Percentiles rank a stretch among this genome's conserved stretches.
phyloP scores from a whole-genome alignment of 1,284 basidiomycete species.

The Pseudozyma thailandica region DNA sequence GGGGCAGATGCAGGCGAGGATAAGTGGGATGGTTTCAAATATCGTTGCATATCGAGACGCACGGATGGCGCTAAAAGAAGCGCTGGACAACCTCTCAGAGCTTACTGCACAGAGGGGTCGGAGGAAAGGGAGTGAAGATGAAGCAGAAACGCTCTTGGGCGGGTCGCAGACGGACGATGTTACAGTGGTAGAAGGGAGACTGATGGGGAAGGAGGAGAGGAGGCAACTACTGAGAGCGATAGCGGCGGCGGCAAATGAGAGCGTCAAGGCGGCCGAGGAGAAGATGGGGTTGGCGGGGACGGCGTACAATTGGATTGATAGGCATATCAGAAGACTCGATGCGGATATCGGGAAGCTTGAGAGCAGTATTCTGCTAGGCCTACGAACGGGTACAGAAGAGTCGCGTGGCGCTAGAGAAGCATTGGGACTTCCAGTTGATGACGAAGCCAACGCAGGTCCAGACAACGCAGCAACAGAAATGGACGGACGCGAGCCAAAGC shows the following conservation, averaged over 20 bases:
- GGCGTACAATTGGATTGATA: constrained; percentile 71
- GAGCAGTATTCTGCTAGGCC: constrained; percentile 53
- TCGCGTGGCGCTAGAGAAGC: constrained; percentile 47
- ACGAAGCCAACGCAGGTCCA: neutral
- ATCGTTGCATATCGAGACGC: constrained; percentile 39
- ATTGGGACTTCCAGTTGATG: constrained; percentile 34
- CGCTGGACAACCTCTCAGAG: constrained; percentile 4
- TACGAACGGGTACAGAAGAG: constrained; percentile 55
- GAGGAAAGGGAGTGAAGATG: constrained; percentile 28
- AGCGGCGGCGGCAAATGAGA: constrained; percentile 37
- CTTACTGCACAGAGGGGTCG: neutral
- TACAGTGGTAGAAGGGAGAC: neutral
- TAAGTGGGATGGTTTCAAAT: constrained; percentile 19
- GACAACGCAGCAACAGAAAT: constrained; percentile 6
- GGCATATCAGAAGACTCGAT: constrained; percentile 72
- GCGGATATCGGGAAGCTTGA: constrained; percentile 67
- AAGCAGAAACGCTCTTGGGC: constrained; percentile 35
- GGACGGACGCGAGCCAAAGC: neutral
- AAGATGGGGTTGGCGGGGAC: constrained; percentile 71
- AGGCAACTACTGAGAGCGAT: constrained; percentile 25
- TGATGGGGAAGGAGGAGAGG: constrained; percentile 17
- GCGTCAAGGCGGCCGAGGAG: constrained; percentile 69
- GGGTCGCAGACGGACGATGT: constrained; percentile 12
- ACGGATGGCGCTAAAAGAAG: constrained; percentile 20
- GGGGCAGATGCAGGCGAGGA: constrained; percentile 72